A percentile compares a stretch with the other conserved stretches of the same genome.
Evolutionary conservation across 2,329 filamentous ascomycete genomes (phyloP).

Genomic region (Pestalotiopsis sp.): DNA sequence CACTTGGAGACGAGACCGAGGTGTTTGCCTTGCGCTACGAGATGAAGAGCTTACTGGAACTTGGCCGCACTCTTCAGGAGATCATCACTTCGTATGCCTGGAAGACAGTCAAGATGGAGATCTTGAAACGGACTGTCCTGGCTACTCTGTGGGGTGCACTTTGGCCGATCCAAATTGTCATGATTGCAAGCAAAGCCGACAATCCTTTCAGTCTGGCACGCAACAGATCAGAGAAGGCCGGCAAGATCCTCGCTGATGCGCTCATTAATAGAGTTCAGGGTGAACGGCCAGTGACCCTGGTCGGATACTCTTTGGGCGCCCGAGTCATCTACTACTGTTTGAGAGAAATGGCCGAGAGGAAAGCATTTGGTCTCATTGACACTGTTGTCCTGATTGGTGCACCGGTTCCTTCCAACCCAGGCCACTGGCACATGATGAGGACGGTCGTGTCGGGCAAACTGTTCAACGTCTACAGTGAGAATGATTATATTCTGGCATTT

Average conservation of each 20-base stretch:
- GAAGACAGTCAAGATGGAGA: slow-evolving; percentile 70
- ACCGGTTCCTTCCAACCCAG: slow-evolving; percentile 69
- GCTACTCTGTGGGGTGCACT: slow-evolving; percentile 67
- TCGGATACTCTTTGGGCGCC: slow-evolving; percentile 68
- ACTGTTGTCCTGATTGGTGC: slow-evolving; percentile 70
- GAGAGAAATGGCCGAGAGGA: slow-evolving; percentile 61
- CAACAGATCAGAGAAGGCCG: slow-evolving; percentile 77
- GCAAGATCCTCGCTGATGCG: slow-evolving; percentile 68
- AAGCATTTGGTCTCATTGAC: slow-evolving; percentile 70
- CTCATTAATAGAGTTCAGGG: slow-evolving; percentile 68
- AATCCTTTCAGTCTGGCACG: slow-evolving; percentile 81
- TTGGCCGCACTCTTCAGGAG: slow-evolving; percentile 71
- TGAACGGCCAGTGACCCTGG: slow-evolving; percentile 65
- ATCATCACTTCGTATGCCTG: slow-evolving; percentile 77
- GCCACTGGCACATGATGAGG: slow-evolving; percentile 48
- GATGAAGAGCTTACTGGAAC: slow-evolving; percentile 70
- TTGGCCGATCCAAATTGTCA: slow-evolving; percentile 68
- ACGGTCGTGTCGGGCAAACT: slow-evolving; percentile 62
- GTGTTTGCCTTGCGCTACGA: slow-evolving; percentile 86
- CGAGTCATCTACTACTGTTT: slow-evolving; percentile 70
- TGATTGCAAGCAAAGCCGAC: slow-evolving; percentile 68
- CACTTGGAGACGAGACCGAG: slow-evolving; percentile 70
- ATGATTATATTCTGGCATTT: slow-evolving; percentile 85
- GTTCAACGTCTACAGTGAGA: slow-evolving; percentile 85
- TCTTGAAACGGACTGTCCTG: slow-evolving; percentile 72